Base-by-base conservation (phyloP, 225 moss, liverwort and hornwort species). In the Lunularia cruciata region DNA sequence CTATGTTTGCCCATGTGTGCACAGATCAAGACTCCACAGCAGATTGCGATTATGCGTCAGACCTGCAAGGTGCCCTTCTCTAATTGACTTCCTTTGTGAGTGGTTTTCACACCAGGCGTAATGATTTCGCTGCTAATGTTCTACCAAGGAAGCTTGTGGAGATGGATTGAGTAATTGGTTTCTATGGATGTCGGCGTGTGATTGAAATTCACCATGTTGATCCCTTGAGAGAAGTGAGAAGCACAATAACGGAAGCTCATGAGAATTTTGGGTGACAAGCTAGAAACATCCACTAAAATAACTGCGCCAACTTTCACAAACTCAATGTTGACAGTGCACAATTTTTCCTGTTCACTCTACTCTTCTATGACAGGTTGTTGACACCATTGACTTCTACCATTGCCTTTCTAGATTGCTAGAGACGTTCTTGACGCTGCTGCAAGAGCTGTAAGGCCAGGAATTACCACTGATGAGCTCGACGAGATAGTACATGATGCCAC, bases 401-500 rank as follows among this genome's bases (percentile, higher is more conserved):
- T 14, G 49, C 35, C 70, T 47, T 67, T 69, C 63, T 67, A 95
- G 95, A 81, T 92, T 86, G 90, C 82, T 32, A 83, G 96, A 71
- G 75, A 98, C 55, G 76, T 90, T 32, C 81, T 98, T 56, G 96
- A 98, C 72, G 79, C 65, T 59, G 96, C 92, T 73, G 96, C 79
- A 9, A 82, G 85, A 83, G 89, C 87, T 30, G 74, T 98, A 27
- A 90, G 79, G 82, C 96, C 96, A 61, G 96, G 96, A 72, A 83
- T 98, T 60, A 90, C 96, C 13, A 98, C 96, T 43, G 96, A 98
- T 76, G 90, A 90, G 69, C 77, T 98, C 65, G 96, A 98, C 76
- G 87, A 86, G 65, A 62, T 98, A 42, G 96, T 98, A 55, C 96
- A 98, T 43, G 89, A 87, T 63, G 92, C 89, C 56, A 86, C 92